Evolutionary conservation across 2,329 filamentous ascomycete species (phyloP).

Genomic region (Pseudogymnoascus sp.): DNA sequence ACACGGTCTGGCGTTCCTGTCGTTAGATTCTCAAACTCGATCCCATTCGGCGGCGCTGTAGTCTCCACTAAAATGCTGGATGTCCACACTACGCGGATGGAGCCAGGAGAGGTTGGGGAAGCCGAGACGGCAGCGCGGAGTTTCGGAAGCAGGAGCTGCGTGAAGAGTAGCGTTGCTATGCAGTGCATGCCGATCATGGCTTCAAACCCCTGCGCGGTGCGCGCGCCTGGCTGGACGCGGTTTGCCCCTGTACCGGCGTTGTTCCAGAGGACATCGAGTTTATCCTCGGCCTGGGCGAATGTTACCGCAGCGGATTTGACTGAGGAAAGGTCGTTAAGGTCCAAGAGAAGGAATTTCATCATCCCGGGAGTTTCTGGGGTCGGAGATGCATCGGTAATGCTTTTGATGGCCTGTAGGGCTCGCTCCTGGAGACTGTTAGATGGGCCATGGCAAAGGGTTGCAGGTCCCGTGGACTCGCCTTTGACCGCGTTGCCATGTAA

Average conservation of each 20-base stretch:
- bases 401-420: constrained; percentile 32
- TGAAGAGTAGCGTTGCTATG: constrained; percentile 17
- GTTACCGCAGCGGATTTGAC: constrained; percentile 20
- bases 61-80: constrained; percentile 17
- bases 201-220: constrained; percentile 14
- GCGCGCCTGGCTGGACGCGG: not conserved
- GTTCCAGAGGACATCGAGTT: constrained; percentile 22
- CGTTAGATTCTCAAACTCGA: constrained; percentile 13
- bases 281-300: constrained; percentile 16
- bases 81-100: constrained; percentile 18
- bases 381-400: constrained; percentile 29
- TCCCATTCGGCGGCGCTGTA: constrained; percentile 10
- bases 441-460: not conserved
- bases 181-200: constrained; percentile 15
- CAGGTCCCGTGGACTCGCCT: not conserved
- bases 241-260: constrained; percentile 21
- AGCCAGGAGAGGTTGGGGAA: not conserved
- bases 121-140: constrained; percentile 23
- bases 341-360: constrained; percentile 33
- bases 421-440: constrained; percentile 21
- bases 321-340: constrained; percentile 24
- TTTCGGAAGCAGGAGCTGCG: constrained; percentile 32
- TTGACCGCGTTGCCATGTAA: constrained; percentile 39
- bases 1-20: not conserved
- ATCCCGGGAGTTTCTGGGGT: constrained; percentile 25